Evolutionary conservation across 2,329 filamentous ascomycete genomes (phyloP), one percentile per base, ranked within the genome.

Genomic region (Lasiodiplodia gonubiensis): DNA sequence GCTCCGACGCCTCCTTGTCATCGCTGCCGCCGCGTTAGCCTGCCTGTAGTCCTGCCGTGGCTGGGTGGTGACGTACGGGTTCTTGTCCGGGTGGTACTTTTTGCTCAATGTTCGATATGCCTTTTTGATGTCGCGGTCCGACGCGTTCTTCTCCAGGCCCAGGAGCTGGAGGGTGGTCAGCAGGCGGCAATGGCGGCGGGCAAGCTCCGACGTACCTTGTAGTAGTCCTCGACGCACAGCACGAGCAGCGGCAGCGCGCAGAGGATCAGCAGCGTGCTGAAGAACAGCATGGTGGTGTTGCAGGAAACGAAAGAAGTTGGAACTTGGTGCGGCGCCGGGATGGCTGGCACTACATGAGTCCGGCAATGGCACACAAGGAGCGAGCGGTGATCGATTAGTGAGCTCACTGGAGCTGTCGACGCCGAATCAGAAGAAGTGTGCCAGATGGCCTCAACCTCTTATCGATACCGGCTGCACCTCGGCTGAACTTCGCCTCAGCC

Each of bases 81-180:
- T 98, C 86, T 99, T 99, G 81, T 99, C 95, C 3, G 95, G 95
- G 77, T 99, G 95, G 79, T 87, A 97, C 79, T 96, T 97, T 81
- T 98, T 98, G 83, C 92, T 96, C 12, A 99, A 85, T 69, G 89
- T 90, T 69, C 94, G 89, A 80, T 99, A 99, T 25, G 95, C 94
- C 54, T 92, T 91, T 81, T 99, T 99, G 77, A 99, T 90, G 74
- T 98, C 91, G 75, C 90, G 89, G 65, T 97, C 93, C 55, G 88
- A 90, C 18, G 94, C 94, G 69, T 90, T 85, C 75, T 88, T 93
- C 75, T 90, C 87, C 70, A 99, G 82, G 66, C 91, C 93, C 30
- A 99, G 88, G 68, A 97, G 82, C 89, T 97, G 82, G 70, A 83
- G 23, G 54, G 30, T 10, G 7, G 12, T n/a, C 23, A 25, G 21